Base-by-base conservation (phyloP, 2,329 filamentous ascomycete genomes). In the Pseudocercospora fijiensis region DNA sequence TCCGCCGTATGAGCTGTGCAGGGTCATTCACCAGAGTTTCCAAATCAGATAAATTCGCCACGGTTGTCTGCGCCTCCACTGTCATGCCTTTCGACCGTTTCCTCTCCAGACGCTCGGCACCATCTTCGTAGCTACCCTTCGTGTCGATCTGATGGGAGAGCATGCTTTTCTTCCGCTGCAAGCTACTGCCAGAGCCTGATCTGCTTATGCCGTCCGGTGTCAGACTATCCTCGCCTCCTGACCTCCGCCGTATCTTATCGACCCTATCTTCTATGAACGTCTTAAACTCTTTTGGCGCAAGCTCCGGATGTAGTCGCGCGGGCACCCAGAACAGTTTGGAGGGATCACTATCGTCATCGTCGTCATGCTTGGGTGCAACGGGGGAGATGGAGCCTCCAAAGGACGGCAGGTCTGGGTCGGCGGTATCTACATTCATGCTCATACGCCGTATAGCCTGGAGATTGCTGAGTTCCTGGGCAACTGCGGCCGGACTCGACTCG, bases 211-310 rank as follows among this genome's bases (percentile, higher is more conserved):
- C 79, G 67, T 89, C 84, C 5, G 84, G 78, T 28, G 87, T 86
- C 53, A 92, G 79, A 41, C 83, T 67, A 83, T 88, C 69, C 88
- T 76, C 71, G 53, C 78, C 92, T 24, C 89, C 89, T 0, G 93
- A 96, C 71, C 91, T 86, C 69, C 93, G 85, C 76, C 92, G 89
- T 71, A 98, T 96, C 37, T 91, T 89, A 70, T 96, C 90, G 11
- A 97, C 91, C 73, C 93, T 88, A 67, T 93, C 96, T 73, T 99
- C 94, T 1, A 99, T 85, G 70, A 98, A 99, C 0, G 90, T 94
- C 78, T 96, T 97, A 82, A 98, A 99, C 71, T 97, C 95, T 74
- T 90, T 92, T 0, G 95, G 95, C 2, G 95, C 95, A 56, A 99
- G 82, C 77, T 99, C 95, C 0, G 95, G 95, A 72, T 99, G 95